Base-by-base conservation (phyloP, 768 basidiomycete species). In the Collybia mongolica region DNA sequence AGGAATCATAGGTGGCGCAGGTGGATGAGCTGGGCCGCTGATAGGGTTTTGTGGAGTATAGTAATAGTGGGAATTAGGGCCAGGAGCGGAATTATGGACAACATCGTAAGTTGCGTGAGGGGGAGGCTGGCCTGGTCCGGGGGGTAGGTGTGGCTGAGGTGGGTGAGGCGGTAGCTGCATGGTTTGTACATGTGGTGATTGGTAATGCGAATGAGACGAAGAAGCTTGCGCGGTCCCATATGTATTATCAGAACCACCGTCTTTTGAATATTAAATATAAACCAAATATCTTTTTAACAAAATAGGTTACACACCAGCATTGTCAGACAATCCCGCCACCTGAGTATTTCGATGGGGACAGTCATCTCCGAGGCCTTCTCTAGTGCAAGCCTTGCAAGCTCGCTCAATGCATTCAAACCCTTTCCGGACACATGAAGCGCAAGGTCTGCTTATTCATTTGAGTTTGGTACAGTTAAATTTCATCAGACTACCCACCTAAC, bases 331-430 rank as follows among this genome's bases (percentile, higher is more conserved):
- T 14, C 54, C 54, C 32, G 48, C 63, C 46, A 49, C 52, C 48
- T 62, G 56, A 44, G 54, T 48, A 51, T 59, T 65, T 19, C 67
- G 72, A 58, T 82, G 79, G 15, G 65, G 69, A 49, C 80, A 81
- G 52, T 79, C 75, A 19, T 69, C 65, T 42, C 68, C 69, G 45
- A 66, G 58, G 5, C 79, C 80, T 52, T 73, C 77, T 38, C 71
- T 69, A 15, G 62, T 60, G 58, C 80, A 82, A 26, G 64, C 48
- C 46, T 68, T 60, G 58, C 79, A 80, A 38, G 73, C 69, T 39
- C 75, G 73, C 51, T 82, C 77, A 47, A 80, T 52, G 52, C 81
- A 82, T 46, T 80, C 72, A 51, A 72, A 74, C 19, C 75, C 72
- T 63, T 81, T 81, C 35, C 76, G 74, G 50, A 62, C 60, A 60